A percentile compares a stretch with the other conserved stretches of the same genome.
These are phyloP conservation scores for Saturnispora dispora DNA, from an alignment of 805 yeast species.

Conservation along the genomic window DNA sequence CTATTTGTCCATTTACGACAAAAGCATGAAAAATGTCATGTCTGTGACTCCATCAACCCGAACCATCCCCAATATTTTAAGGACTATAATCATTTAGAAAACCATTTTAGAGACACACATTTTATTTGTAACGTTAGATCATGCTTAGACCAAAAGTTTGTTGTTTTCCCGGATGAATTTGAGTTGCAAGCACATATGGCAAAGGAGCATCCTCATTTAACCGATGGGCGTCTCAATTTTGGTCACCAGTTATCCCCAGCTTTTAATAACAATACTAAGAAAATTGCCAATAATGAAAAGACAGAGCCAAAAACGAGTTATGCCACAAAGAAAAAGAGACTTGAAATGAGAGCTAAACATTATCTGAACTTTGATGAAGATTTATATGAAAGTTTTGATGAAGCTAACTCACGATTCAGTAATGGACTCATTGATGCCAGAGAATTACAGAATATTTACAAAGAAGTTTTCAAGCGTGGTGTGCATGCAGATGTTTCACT, in stretches of 20 bases:
- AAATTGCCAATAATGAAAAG: conserved; percentile 8
- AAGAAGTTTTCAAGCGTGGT: conserved; percentile 34
- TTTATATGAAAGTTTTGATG: conserved; percentile 40
- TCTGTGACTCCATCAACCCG: conserved; percentile 67
- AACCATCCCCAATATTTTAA: conserved; percentile 64
- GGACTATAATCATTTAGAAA: conserved; percentile 63
- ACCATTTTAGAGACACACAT: conserved; percentile 69
- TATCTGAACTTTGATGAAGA: conserved; percentile 49
- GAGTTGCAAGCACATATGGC: conserved; percentile 85
- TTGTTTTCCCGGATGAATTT: conserved; percentile 79
- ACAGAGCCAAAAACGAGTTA: conserved; percentile 29
- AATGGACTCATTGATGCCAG: conserved; percentile 37
- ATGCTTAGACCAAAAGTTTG: conserved; percentile 84
- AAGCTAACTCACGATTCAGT: conserved; percentile 39
- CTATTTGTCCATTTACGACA: conserved; percentile 73
- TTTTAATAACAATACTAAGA: conserved; percentile 12
- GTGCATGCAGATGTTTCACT: conserved; percentile 43
- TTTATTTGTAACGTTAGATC: conserved; percentile 65
- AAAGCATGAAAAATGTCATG: conserved; percentile 78
- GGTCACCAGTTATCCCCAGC: conserved; percentile 32
- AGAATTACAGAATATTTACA: conserved; percentile 40
- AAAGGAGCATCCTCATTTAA: conserved; percentile 47
- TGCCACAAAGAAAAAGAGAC: conserved; percentile 47
- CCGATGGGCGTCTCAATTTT: conserved; percentile 42
- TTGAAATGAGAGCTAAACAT: conserved; percentile 81